Evolutionary conservation across 495 filamentous ascomycete species (phyloP).

Genomic region (Neurospora sp.): DNA sequence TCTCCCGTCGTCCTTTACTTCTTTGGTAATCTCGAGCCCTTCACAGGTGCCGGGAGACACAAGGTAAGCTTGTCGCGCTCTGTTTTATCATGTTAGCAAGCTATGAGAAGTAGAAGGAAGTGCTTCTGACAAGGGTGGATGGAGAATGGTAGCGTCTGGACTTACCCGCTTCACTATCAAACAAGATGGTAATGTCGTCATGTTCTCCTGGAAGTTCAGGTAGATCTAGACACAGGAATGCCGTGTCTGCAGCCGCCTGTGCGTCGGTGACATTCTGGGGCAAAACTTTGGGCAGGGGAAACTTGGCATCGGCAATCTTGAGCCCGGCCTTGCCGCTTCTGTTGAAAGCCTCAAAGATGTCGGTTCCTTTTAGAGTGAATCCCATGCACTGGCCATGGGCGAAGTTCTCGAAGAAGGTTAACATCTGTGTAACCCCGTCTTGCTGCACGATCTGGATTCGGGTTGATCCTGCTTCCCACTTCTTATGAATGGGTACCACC

Average conservation of each 20-base stretch:
- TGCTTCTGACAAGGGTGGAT: background rate
- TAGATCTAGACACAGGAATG: slow-evolving; percentile 73
- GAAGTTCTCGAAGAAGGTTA: slow-evolving; percentile 79
- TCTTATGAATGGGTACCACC: slow-evolving; percentile 85
- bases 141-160: slow-evolving; percentile 7
- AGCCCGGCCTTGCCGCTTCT: slow-evolving; percentile 57
- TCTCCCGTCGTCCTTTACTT: slow-evolving; percentile 10
- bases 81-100: slow-evolving; percentile 18
- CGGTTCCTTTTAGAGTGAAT: slow-evolving; percentile 70
- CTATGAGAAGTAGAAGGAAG: background rate
- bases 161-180: slow-evolving; percentile 71
- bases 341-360: slow-evolving; percentile 63
- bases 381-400: slow-evolving; percentile 78
- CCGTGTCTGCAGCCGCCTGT: slow-evolving; percentile 31
- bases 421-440: slow-evolving; percentile 59
- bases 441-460: slow-evolving; percentile 71
- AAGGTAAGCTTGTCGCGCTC: slow-evolving; percentile 35
- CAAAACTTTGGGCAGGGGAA: slow-evolving; percentile 60
- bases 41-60: slow-evolving; percentile 38
- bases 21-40: slow-evolving; percentile 27
- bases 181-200: slow-evolving; percentile 77
- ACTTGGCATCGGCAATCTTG: slow-evolving; percentile 79
- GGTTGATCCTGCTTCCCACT: slow-evolving; percentile 67
- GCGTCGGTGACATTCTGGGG: slow-evolving; percentile 32
- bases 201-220: slow-evolving; percentile 83